Base-by-base conservation (phyloP, 2,329 filamentous ascomycete species). In the Hirsutella rhossiliensis region DNA sequence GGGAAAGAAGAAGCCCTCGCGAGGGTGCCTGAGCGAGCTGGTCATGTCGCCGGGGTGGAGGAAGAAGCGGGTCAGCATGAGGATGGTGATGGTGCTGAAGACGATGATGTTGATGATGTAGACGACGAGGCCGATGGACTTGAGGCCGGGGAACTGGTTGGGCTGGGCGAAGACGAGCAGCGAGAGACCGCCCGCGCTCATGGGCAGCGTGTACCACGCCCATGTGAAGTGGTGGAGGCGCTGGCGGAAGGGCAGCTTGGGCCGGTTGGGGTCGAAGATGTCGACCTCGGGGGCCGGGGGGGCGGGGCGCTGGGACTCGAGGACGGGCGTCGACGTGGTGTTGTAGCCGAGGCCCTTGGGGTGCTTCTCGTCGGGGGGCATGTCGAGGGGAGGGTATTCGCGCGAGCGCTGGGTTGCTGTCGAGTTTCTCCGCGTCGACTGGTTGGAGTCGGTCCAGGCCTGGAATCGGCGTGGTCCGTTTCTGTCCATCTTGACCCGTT, bases 171-270 rank as follows among this genome's bases (percentile, higher is more conserved):
- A 67, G 38, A 88, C 69, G 15, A 87, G 69, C 3, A 82, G 61
- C 0, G 82, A 75, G 2, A 88, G 61, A 0, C 82, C 82, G 30
- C 84, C 84, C 0, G 82, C 85, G 40, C 79, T 83, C 83, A 87
- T 87, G 2, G 81, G 80, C 29, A 78, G 66, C 2, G 82, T 83
- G 61, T 81, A 89, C 82, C 82, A 87, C 17, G 78, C 78, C 80
- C 78, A 81, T 1, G 77, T 82, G 55, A 82, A 80, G 61, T 81
- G 76, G 39, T 69, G 62, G 23, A 78, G 59, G 4, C 74, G 62
- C 44, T 69, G 54, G 43, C 64, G 63, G 18, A 75, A 45, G 4
- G 60, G 53, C 2, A 73, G 52, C 42, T 60, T 65, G 4, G 47
- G 48, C 12, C 52, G 49, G 3, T 50, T 47, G 4, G 53, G 47